phyloP scores from a whole-genome alignment of 306 rosid species.

The Inga laurina region DNA sequence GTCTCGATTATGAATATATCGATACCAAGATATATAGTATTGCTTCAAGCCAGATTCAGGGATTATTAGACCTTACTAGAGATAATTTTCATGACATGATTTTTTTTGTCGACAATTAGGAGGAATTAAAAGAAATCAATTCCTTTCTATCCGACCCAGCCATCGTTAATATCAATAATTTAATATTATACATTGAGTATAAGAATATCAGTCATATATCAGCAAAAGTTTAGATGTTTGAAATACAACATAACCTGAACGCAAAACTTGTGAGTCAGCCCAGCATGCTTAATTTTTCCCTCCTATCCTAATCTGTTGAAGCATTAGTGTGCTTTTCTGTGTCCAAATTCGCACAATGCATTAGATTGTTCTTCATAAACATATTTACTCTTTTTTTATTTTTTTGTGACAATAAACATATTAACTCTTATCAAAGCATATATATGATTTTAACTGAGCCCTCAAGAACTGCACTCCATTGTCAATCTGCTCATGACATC shows the following conservation, averaged over 20 bases:
- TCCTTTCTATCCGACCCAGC: background rate
- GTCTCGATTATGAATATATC: background rate
- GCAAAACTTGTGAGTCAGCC: background rate
- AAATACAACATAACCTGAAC: background rate
- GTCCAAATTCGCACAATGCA: conserved; percentile 8
- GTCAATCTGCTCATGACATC: conserved; percentile 29
- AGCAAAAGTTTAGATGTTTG: background rate
- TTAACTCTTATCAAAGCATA: too few species aligned
- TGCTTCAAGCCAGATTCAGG: background rate
- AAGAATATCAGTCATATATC: background rate
- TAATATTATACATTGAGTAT: background rate
- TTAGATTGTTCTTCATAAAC: conserved; percentile 1
- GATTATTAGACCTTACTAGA: too few species aligned
- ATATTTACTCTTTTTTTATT: too few species aligned
- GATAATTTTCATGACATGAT: too few species aligned
- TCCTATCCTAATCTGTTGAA: conserved; percentile 7
- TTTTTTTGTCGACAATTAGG: background rate
- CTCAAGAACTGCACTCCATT: background rate
- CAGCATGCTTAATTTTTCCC: background rate
- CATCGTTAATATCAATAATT: background rate
- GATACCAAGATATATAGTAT: too few species aligned
- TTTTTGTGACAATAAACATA: too few species aligned
- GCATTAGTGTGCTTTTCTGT: conserved; percentile 5
- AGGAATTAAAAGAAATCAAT: too few species aligned
- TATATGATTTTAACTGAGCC: conserved; percentile 7